A percentile compares a stretch with the other conserved stretches of the same genome.
Evolutionary conservation across 148 eudicot genomes (phyloP).

Genomic region (Cornus kousa): DNA sequence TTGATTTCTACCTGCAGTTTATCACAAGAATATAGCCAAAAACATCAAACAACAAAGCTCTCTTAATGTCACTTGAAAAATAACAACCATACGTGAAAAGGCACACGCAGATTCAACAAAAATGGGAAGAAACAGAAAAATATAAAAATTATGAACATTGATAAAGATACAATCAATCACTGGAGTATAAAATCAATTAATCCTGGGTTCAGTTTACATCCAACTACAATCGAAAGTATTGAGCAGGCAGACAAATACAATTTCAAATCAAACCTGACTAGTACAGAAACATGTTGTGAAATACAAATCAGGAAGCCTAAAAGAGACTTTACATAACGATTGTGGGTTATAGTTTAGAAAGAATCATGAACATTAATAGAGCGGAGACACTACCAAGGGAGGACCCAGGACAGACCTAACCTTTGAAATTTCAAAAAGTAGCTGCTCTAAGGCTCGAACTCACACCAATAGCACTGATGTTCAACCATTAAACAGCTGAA

Average conservation of each 20-base stretch:
- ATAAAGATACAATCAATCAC: neutral
- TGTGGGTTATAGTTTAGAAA: neutral
- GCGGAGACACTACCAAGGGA: too few species aligned
- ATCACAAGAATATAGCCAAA: neutral
- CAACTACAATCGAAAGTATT: neutral
- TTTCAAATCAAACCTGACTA: neutral
- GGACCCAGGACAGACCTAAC: too few species aligned
- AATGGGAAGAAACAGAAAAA: neutral
- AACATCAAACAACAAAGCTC: neutral
- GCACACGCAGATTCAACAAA: neutral
- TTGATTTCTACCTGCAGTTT: constrained; percentile 37
- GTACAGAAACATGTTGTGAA: neutral
- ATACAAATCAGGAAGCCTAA: neutral
- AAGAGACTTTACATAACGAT: neutral
- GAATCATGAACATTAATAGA: too few species aligned
- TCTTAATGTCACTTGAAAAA: neutral
- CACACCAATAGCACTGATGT: too few species aligned
- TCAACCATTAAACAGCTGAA: too few species aligned
- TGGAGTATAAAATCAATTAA: neutral
- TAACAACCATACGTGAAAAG: neutral
- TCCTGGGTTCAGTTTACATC: neutral
- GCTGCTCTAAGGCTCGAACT: too few species aligned
- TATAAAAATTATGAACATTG: neutral
- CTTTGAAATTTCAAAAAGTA: too few species aligned
- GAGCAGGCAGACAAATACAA: neutral